phyloP scores from a whole-genome alignment of 768 basidiomycete genomes.

The Kwoniella dejecticola region DNA sequence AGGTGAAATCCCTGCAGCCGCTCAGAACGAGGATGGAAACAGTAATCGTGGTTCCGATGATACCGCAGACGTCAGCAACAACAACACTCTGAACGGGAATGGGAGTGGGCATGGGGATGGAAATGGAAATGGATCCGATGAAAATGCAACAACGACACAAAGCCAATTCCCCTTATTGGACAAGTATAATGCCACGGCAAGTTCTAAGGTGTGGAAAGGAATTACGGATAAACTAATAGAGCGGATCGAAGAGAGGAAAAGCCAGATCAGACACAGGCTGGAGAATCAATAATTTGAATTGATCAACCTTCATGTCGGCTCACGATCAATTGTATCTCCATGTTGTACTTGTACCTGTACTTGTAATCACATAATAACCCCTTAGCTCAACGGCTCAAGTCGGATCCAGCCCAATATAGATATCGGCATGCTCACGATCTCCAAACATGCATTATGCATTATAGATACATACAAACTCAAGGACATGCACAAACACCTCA shows the following conservation, averaged over 20 bases:
- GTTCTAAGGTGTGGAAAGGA: slow-evolving; percentile 67
- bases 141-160: not conserved
- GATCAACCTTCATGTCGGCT: not conserved
- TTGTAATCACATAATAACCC: too few species aligned
- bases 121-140: not conserved
- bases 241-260: slow-evolving; percentile 21
- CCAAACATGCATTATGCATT: too few species aligned
- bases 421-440: too few species aligned
- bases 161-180: slow-evolving; percentile 62
- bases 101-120: not conserved
- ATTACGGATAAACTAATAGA: slow-evolving; percentile 62
- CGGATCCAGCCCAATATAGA: too few species aligned
- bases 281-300: not conserved
- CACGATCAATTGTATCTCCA: too few species aligned
- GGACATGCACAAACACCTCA: too few species aligned
- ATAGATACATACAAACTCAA: too few species aligned
- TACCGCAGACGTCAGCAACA: not conserved
- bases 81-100: not conserved
- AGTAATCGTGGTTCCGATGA: not conserved
- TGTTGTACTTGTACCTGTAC: too few species aligned
- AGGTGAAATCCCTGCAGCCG: slow-evolving; percentile 22
- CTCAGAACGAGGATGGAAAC: slow-evolving; percentile 17
- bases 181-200: slow-evolving; percentile 69
- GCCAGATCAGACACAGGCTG: slow-evolving; percentile 8
- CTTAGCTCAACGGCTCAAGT: too few species aligned